Evolutionary conservation across 225 moss, liverwort and hornwort species (phyloP), one percentile per base, ranked within the genome.

Genomic region (Marchantia polymorpha): DNA sequence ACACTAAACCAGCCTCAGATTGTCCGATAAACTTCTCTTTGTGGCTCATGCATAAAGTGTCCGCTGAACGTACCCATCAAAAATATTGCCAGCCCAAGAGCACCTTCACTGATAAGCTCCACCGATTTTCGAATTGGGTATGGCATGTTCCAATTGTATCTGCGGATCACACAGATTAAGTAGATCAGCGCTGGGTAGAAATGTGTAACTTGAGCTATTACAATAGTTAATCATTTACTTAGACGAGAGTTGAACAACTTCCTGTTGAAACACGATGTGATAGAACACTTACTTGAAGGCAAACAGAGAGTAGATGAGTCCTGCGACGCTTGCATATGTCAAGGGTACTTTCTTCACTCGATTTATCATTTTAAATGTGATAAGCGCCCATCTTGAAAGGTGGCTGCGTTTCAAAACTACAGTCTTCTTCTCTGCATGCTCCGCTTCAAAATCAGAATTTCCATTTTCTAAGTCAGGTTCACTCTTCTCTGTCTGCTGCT

Each of bases 261-360:
- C 56, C 39, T 39, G 39, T 39, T 2, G 5, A 5, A 39, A 17
- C 4, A 46, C 4, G 22, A 47, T 4, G 16, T 4, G 25, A n/a
- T n/a, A n/a, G n/a, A n/a, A n/a, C n/a, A n/a, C 10, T 81, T 79
- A 88, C 88, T 84, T 88, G 61, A 23, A 76, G 4, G 88, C 86
- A 2, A 82, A 0, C 14, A 88, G 64, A 15, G 86, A 71, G 54
- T 86, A 88, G 31, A 74, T 12, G 77, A 88, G 80, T 31, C 86
- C 88, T 23, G 75, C 13, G 3, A 85, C 7, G 77, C 85, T 88
- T 20, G 81, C 69, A 39, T 86, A 82, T 27, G 86, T 88, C 8
- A 85, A 52, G 19, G 82, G 86, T 5, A 79, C 68, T 73, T 79
- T 82, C 79, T 81, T 83, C 7, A 88, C 78, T 39, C 84, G 66